Base-by-base conservation (phyloP, 2,329 filamentous ascomycete species). In the Aschersonia sp. region DNA sequence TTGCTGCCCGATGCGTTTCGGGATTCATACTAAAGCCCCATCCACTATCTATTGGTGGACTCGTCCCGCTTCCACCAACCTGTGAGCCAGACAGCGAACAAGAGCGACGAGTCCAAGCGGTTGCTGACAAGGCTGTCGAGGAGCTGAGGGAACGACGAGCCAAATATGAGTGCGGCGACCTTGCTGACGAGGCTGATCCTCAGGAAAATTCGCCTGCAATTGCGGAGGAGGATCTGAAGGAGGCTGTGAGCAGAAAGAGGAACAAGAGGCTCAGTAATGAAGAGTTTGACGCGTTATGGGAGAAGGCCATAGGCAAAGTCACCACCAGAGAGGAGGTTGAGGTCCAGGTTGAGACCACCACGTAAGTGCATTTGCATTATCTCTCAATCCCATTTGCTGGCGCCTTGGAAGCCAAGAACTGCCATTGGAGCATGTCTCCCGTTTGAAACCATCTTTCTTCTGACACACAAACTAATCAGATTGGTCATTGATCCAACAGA, bases 1-100 rank as follows among this genome's bases (percentile, higher is more conserved):
- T 92, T 52, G 74, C 81, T 35, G 84, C 85, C 7, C 75, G 77
- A 30, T 98, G 92, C 63, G 88, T 95, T 55, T 74, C 77, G 46
- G 92, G 90, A 59, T 98, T 94, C 58, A 76, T 98, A 44, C 72
- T 92, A 39, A 84, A 84, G 58, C 77, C 81, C 1, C 90, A 97
- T 61, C 89, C 90, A 1, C 71, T 97, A 29, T 83, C 88, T 0
- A 62, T 95, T 0, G 81, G 82, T 45, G 89, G 92, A 0, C 59
- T 94, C 4, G 59, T 97, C 5, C 92, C 92, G 6, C 68, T 98
- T 7, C 81, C 89, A 5, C 90, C 94, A 1, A 89, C 87, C 5
- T 98, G 92, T 63, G 90, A 95, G 65, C 85, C 92, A 0, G 94
- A 98, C 63, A 88, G 88, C 51, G 87, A 94, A 58, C 95, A 95